phyloP scores from a whole-genome alignment of 306 rosid species.

The Rosa rugosa region DNA sequence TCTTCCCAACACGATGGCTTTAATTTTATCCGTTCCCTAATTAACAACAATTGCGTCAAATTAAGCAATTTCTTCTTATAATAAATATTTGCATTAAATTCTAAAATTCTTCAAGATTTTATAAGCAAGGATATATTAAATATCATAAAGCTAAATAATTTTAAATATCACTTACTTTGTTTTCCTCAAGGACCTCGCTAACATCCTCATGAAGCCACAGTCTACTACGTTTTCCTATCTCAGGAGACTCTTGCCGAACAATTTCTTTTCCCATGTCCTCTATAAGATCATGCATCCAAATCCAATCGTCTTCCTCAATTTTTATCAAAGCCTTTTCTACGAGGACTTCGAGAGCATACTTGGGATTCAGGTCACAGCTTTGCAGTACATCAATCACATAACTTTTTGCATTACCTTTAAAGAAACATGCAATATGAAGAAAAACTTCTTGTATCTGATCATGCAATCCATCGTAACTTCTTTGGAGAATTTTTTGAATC shows the following conservation, averaged over 20 bases:
- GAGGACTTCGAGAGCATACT: not conserved
- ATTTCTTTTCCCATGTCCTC: constrained; percentile 41
- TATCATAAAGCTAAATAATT: too few relatives aligned
- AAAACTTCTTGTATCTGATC: constrained; percentile 23
- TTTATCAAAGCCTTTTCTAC: constrained; percentile 8
- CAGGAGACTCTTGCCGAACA: constrained; percentile 22
- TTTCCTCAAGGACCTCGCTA: not conserved
- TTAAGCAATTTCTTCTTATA: not conserved
- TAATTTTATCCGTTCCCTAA: not conserved
- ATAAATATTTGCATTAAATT: too few relatives aligned
- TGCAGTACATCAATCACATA: constrained; percentile 32
- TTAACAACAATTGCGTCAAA: not conserved
- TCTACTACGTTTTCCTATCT: constrained; percentile 24
- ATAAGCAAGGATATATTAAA: too few relatives aligned
- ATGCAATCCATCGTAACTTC: constrained; percentile 36
- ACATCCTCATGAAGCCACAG: constrained; percentile 36
- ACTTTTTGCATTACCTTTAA: constrained; percentile 13
- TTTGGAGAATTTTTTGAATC: constrained; percentile 32
- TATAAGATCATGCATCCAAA: constrained; percentile 43
- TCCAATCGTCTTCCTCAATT: not conserved
- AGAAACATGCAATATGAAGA: constrained; percentile 43
- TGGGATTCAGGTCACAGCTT: constrained; percentile 25
- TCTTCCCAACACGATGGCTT: not conserved
- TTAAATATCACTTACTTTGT: not conserved
- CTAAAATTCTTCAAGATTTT: too few relatives aligned